Conservation (phyloP, 768 basidiomycete species). For the Stropharia rugosoannulata region DNA sequence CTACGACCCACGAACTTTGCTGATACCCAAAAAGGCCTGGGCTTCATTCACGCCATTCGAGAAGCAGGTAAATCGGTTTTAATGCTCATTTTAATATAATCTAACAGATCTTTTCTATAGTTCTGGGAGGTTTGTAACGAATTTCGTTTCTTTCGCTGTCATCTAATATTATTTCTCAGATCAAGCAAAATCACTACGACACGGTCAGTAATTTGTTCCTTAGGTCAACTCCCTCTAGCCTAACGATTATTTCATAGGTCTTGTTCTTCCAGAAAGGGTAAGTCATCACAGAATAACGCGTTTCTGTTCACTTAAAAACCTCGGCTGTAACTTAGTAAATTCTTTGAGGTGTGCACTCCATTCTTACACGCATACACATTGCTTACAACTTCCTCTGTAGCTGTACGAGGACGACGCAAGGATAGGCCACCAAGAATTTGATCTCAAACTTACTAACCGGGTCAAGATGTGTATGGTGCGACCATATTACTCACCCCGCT, state of each 20-base stretch:
- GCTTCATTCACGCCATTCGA: constrained; percentile 91
- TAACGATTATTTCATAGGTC: constrained; percentile 41
- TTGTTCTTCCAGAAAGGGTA: constrained; percentile 99
- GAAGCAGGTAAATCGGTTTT: constrained; percentile 57
- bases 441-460: constrained; percentile 85
- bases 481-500: neutral
- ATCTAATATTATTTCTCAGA: constrained; percentile 39
- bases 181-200: constrained; percentile 97
- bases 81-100: neutral
- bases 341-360: constrained; percentile 57
- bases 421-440: constrained; percentile 92
- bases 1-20: constrained; percentile 89
- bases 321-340: constrained; percentile 50
- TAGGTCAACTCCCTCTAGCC: constrained; percentile 14
- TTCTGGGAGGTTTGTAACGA: constrained; percentile 66
- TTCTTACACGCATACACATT: neutral
- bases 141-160: neutral
- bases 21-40: constrained; percentile 78
- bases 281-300: constrained; percentile 7
- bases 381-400: constrained; percentile 26
- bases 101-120: constrained; percentile 29
- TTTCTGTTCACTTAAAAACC: neutral
- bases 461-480: constrained; percentile 99
- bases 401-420: constrained; percentile 97
- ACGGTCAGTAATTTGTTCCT: constrained; percentile 51